Evolutionary conservation across 192 early-diverging fungal genomes (phyloP).

Genomic region (Haplosporangium gracile): DNA sequence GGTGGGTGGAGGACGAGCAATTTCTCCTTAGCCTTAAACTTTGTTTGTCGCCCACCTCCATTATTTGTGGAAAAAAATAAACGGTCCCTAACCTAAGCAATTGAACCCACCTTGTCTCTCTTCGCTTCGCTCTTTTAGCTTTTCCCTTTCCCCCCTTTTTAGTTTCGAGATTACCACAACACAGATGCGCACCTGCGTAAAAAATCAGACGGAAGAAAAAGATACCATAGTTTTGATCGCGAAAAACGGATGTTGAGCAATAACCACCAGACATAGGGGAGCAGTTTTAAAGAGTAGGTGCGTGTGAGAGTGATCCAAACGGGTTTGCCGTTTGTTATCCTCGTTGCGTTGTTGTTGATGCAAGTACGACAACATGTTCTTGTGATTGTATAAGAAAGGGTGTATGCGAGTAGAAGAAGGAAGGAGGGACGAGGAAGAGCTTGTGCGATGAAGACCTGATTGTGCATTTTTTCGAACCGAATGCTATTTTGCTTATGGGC

Average conservation of each 20-base stretch:
- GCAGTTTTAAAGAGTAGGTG: no score
- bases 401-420: neutral
- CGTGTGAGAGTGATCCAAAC: no score
- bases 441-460: no score
- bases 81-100: neutral
- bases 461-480: no score
- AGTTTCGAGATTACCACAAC: neutral
- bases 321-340: neutral
- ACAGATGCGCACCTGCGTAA: neutral
- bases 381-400: neutral
- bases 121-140: neutral
- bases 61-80: neutral
- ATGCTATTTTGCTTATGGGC: no score
- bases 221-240: neutral
- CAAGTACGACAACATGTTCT: neutral
- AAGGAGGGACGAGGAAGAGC: neutral
- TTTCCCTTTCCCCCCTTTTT: neutral
- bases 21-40: neutral
- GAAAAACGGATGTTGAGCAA: neutral
- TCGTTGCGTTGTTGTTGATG: neutral
- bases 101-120: neutral
- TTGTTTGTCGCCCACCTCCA: neutral
- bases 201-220: neutral
- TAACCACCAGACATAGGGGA: neutral
- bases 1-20: no score